Evolutionary conservation across 176 grass and related monocot genomes (phyloP).

Genomic region (Phoenix dactylifera): DNA sequence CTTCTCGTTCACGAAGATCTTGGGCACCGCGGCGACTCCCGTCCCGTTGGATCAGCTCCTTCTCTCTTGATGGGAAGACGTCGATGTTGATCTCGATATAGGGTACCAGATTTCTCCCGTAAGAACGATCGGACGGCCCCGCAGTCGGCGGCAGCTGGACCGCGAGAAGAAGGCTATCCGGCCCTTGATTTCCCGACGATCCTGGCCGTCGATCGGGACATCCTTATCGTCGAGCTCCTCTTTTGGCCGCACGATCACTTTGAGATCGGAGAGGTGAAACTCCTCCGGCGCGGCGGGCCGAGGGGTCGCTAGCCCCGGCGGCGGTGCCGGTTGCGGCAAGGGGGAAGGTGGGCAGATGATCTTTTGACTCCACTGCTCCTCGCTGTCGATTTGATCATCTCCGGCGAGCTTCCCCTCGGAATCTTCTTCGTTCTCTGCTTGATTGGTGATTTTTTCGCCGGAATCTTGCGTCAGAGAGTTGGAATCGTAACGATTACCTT

Average conservation of each 20-base stretch:
- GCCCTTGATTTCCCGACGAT: conserved; percentile 50
- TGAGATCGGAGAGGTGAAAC: conserved; percentile 72
- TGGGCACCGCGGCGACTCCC: conserved; percentile 49
- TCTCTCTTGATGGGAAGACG: conserved; percentile 75
- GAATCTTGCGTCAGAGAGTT: too few relatives aligned
- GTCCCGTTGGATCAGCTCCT: conserved; percentile 48
- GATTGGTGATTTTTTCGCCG: too few relatives aligned
- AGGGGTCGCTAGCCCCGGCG: too few relatives aligned
- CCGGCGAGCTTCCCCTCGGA: too few relatives aligned
- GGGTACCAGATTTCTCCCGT: conserved; percentile 34
- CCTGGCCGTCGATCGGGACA: conserved; percentile 5
- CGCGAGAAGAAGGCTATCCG: conserved; percentile 62
- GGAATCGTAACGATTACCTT: too few relatives aligned
- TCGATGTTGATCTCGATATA: conserved; percentile 96
- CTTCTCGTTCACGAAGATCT: conserved; percentile 95
- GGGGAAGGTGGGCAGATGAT: too few relatives aligned
- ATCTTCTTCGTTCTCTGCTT: too few relatives aligned
- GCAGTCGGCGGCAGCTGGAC: conserved; percentile 82
- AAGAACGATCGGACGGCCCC: conserved; percentile 75
- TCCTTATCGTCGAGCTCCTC: conserved; percentile 22
- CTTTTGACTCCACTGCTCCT: too few relatives aligned
- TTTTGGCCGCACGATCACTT: conserved; percentile 75
- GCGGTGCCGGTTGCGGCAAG: too few relatives aligned
- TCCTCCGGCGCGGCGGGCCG: conserved; percentile 20
- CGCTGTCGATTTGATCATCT: too few relatives aligned